Conservation (phyloP, 2,329 filamentous ascomycete species). For the Dactylellina haptotyla region DNA sequence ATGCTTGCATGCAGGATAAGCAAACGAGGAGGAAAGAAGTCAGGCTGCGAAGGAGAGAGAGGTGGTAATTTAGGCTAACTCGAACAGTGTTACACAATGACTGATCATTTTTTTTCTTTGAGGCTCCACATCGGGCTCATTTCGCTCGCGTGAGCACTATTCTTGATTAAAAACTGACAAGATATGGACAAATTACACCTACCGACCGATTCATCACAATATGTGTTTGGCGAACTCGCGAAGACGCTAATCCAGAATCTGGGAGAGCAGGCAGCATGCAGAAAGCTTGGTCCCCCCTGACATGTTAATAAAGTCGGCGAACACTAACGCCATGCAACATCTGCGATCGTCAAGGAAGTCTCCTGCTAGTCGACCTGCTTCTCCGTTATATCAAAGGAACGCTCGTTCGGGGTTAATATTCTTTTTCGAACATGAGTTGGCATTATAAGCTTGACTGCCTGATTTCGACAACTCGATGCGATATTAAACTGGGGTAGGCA, state of each 20-base stretch:
- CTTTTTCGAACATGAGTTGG: too few relatives aligned
- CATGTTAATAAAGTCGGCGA: background rate
- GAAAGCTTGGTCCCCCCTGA: slow-evolving; percentile 11
- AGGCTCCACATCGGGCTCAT: slow-evolving; percentile 12
- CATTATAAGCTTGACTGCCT: background rate
- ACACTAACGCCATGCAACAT: background rate
- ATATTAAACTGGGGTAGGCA: slow-evolving; percentile 8
- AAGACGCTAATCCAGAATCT: background rate
- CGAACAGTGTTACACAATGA: slow-evolving; percentile 26
- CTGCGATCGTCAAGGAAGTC: background rate
- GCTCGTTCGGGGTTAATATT: too few relatives aligned
- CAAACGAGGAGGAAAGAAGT: background rate
- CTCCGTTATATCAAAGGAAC: too few relatives aligned
- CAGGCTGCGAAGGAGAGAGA: slow-evolving; percentile 5
- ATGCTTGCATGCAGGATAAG: slow-evolving; percentile 11
- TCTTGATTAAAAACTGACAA: slow-evolving; percentile 1
- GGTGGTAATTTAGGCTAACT: slow-evolving; percentile 28
- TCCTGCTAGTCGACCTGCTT: too few relatives aligned
- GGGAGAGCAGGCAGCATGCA: background rate
- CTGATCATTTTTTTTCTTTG: slow-evolving; percentile 1
- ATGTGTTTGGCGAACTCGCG: background rate
- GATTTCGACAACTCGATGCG: slow-evolving; percentile 8
- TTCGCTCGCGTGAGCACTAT: slow-evolving; percentile 23
- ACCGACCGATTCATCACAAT: too few relatives aligned
- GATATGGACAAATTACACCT: background rate